A percentile compares a stretch with the other conserved stretches of the same genome.
phyloP scores from a whole-genome alignment of 306 rosid genomes.

The Vigna reflexopilosa region DNA sequence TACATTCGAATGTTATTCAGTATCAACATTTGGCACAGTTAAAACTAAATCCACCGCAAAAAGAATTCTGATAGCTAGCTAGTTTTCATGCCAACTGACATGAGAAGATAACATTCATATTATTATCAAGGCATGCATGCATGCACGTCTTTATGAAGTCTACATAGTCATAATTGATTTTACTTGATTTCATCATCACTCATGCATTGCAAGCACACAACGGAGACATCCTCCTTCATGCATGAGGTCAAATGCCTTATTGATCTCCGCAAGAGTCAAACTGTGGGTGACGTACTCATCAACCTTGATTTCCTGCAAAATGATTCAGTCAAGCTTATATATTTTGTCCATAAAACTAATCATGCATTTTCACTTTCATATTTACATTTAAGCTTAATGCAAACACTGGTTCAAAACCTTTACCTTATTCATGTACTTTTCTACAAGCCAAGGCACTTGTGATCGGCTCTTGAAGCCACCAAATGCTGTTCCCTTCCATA shows the following conservation, averaged over 20 bases:
- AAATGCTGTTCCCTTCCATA: slow-evolving; percentile 98
- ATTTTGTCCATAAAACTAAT: neutral
- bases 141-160: too few relatives aligned
- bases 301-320: slow-evolving; percentile 89
- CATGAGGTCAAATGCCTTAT: slow-evolving; percentile 88
- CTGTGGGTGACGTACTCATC: slow-evolving; percentile 94
- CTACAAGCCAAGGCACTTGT: slow-evolving; percentile 97
- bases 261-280: slow-evolving; percentile 78
- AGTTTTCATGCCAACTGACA: neutral
- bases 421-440: slow-evolving; percentile 95
- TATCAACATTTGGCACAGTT: too few relatives aligned
- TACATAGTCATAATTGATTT: too few relatives aligned
- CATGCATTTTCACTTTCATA: slow-evolving; percentile 11
- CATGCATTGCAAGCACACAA: slow-evolving; percentile 75
- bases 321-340: neutral
- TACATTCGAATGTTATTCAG: neutral
- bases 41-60: slow-evolving; percentile 16
- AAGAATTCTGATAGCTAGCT: neutral
- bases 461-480: slow-evolving; percentile 97
- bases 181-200: slow-evolving; percentile 16
- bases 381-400: neutral
- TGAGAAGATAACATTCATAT: neutral
- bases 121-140: too few relatives aligned
- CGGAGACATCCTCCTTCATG: slow-evolving; percentile 96
- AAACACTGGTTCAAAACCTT: slow-evolving; percentile 4